A percentile compares a stretch with the other conserved stretches of the same genome.
These are phyloP conservation scores for Termitomyces sp. DNA, from an alignment of 1,284 basidiomycete species.

Conservation along the genomic window DNA sequence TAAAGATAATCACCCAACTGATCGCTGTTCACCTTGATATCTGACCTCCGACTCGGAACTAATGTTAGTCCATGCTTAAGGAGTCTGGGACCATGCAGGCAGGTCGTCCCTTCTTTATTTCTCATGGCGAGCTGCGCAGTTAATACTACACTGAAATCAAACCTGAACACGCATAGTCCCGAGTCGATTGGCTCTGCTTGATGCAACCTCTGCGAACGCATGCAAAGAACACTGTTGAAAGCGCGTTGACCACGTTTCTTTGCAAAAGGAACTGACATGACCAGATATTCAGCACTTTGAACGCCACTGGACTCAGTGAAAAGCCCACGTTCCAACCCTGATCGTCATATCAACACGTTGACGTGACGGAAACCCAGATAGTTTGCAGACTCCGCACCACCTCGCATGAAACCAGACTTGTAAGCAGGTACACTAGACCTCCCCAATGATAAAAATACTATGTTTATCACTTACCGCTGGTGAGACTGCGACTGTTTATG, in stretches of 20 bases:
- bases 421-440: neutral
- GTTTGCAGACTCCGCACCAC: neutral
- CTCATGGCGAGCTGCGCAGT: neutral
- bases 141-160: neutral
- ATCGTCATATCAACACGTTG: neutral
- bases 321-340: neutral
- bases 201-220: neutral
- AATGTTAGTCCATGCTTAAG: neutral
- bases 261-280: neutral
- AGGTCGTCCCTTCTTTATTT: neutral
- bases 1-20: neutral
- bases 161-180: neutral
- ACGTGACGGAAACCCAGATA: neutral
- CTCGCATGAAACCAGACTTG: neutral
- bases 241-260: neutral
- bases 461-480: neutral
- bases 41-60: neutral
- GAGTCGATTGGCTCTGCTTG: neutral
- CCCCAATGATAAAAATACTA: neutral
- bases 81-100: neutral
- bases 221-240: neutral
- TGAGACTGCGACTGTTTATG: neutral
- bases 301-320: slow-evolving; percentile 1
- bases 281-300: neutral
- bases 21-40: neutral